phyloP scores from a whole-genome alignment of 352 stramenopile genomes.

The Pythium dissotocum region DNA sequence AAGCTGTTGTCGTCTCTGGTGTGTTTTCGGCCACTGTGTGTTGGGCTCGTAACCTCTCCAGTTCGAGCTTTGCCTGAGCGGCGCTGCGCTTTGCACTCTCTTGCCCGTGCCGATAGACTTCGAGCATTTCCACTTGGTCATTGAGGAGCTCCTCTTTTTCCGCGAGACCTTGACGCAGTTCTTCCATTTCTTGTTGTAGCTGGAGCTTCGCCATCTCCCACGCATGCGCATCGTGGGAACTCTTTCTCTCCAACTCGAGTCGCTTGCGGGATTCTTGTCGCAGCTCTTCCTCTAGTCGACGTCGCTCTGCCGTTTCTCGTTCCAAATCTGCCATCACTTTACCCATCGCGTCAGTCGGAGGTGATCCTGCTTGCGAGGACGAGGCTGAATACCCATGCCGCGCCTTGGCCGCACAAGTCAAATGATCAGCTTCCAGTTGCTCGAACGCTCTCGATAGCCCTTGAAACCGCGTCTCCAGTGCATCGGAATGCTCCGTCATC shows the following conservation, averaged over 20 bases:
- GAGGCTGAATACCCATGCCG: neutral
- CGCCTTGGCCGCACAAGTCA: constrained; percentile 13
- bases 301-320: constrained; percentile 27
- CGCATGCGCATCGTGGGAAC: constrained; percentile 28
- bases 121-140: constrained; percentile 45
- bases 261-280: constrained; percentile 23
- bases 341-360: constrained; percentile 19
- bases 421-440: constrained; percentile 50
- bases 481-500: constrained; percentile 31
- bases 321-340: constrained; percentile 42
- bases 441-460: constrained; percentile 52
- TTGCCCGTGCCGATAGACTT: constrained; percentile 21
- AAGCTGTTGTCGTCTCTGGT: neutral
- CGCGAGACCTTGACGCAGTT: constrained; percentile 21
- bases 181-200: constrained; percentile 34
- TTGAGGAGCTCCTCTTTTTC: constrained; percentile 29
- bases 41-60: neutral
- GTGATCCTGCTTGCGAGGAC: neutral
- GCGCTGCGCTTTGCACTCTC: constrained; percentile 26
- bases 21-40: neutral
- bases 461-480: constrained; percentile 46
- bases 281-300: constrained; percentile 27
- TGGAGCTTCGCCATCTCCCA: constrained; percentile 37
- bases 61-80: constrained; percentile 10
- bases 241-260: constrained; percentile 29